Base-by-base conservation (phyloP, 225 moss, liverwort and hornwort genomes). In the Pleurozium schreberi region DNA sequence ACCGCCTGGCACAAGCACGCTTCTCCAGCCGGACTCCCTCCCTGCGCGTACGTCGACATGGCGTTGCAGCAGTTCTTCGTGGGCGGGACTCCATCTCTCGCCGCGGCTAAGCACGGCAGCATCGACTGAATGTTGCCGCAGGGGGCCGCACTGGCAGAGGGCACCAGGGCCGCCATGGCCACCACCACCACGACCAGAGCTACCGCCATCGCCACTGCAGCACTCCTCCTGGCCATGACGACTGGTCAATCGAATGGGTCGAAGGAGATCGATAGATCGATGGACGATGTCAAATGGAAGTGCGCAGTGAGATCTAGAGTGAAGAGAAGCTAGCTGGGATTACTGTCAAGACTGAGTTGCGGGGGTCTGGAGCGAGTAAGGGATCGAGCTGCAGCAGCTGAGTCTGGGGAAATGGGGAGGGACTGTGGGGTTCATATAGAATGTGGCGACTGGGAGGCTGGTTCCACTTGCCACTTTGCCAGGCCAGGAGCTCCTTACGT, bases 1-100 rank as follows among this genome's bases (percentile, higher is more conserved):
- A 92, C 25, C 14, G 93, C 92, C 88, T 87, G 17, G 91, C 93
- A 93, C 71, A 93, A 85, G 73, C 93, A 93, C 1, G 61, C 76
- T 53, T 85, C 50, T 6, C 93, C 93, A 0, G 20, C 89, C 2
- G 38, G 26, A 1, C 73, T 91, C 36, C 92, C 92, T 21, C 76
- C 71, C 62, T 93, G 85, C 1, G 91, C 81, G 43, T 52, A 92
- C 16, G 42, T 9, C 40, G 16, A 16, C 68, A 93, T 57, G 40
- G 89, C 87, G 7, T 4, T 5, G 90, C 93, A 93, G 89, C 93
- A 93, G 33, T 6, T n/a, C 0, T 2, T 0, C 1, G 85, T 6
- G 9, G 93, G 93, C 62, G 3, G 7, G 9, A 10, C n/a, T 25
- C 88, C 93, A 25, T 14, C 60, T 12, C 22, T 36, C 1, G 91